Conservation (phyloP, 345 rosid species). For the Brassica juncea region DNA sequence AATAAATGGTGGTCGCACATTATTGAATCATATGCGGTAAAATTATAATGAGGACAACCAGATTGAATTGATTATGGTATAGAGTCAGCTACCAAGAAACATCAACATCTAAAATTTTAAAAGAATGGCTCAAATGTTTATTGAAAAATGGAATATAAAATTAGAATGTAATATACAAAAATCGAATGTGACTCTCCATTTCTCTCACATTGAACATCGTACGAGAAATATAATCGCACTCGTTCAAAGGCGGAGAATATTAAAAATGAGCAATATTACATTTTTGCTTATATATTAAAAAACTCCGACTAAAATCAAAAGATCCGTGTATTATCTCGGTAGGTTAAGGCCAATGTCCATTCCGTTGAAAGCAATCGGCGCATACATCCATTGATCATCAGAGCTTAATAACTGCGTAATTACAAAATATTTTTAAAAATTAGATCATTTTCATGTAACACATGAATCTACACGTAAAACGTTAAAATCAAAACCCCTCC, state of each 20-base stretch:
- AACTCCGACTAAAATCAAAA: slow-evolving; percentile 17
- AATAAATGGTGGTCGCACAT: not conserved
- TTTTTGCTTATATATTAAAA: slow-evolving; percentile 24
- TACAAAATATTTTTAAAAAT: not conserved
- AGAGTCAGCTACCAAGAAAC: slow-evolving; percentile 5
- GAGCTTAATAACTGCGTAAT: slow-evolving; percentile 71
- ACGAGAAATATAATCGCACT: slow-evolving; percentile 38
- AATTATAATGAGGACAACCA: no score
- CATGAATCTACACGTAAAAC: not conserved
- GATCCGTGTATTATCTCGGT: slow-evolving; percentile 26
- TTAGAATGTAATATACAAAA: not conserved
- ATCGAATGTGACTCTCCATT: slow-evolving; percentile 30
- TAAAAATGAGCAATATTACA: slow-evolving; percentile 22
- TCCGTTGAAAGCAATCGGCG: slow-evolving; percentile 88
- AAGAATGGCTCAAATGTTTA: slow-evolving; percentile 6
- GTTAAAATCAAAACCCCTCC: not conserved
- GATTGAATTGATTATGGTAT: not conserved
- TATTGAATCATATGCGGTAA: not conserved
- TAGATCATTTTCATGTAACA: slow-evolving; percentile 1
- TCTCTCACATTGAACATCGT: slow-evolving; percentile 33
- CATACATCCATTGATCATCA: slow-evolving; percentile 90
- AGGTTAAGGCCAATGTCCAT: slow-evolving; percentile 62
- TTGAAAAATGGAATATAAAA: not conserved
- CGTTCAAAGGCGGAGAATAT: slow-evolving; percentile 33
- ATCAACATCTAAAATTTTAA: not conserved